Percentiles rank a stretch among this genome's conserved stretches.
Evolutionary conservation across 257 asterid genomes (phyloP).

Genomic region (Hygrophila difformis): DNA sequence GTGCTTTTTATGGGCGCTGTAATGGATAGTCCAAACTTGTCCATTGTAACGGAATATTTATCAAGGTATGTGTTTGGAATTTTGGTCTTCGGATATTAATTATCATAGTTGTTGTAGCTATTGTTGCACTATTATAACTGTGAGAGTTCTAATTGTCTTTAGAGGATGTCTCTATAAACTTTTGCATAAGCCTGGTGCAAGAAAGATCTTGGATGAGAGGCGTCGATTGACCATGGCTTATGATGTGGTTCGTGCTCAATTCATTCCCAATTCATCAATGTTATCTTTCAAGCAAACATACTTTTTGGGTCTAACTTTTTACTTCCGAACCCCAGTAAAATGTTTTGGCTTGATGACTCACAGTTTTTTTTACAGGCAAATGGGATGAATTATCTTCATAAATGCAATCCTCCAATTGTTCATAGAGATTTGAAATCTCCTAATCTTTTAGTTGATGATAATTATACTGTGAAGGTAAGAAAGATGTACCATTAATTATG

Average conservation of each 20-base stretch:
- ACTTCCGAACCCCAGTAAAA: too few species aligned
- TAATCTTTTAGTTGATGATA: conserved; percentile 87
- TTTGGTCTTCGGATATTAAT: too few species aligned
- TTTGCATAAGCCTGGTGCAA: conserved; percentile 73
- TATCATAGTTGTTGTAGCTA: neutral
- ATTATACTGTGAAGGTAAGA: conserved; percentile 84
- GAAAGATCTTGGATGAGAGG: conserved; percentile 73
- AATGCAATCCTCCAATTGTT: conserved; percentile 81
- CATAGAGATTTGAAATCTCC: conserved; percentile 96
- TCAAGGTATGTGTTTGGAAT: conserved; percentile 43
- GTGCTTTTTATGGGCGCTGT: conserved; percentile 99
- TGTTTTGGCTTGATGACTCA: too few species aligned
- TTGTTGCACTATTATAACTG: neutral
- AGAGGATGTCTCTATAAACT: conserved; percentile 89
- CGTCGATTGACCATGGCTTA: conserved; percentile 88
- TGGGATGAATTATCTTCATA: conserved; percentile 96
- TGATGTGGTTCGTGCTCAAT: conserved; percentile 52
- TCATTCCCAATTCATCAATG: too few species aligned
- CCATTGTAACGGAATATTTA: conserved; percentile 86
- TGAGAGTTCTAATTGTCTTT: conserved; percentile 18
- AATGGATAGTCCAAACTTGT: conserved; percentile 76
- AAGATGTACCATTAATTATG: neutral
- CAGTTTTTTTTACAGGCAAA: conserved; percentile 44
- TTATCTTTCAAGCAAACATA: too few species aligned
- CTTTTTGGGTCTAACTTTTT: too few species aligned